Conservation (phyloP, 805 yeast species). For the Kuraishia borneana region DNA sequence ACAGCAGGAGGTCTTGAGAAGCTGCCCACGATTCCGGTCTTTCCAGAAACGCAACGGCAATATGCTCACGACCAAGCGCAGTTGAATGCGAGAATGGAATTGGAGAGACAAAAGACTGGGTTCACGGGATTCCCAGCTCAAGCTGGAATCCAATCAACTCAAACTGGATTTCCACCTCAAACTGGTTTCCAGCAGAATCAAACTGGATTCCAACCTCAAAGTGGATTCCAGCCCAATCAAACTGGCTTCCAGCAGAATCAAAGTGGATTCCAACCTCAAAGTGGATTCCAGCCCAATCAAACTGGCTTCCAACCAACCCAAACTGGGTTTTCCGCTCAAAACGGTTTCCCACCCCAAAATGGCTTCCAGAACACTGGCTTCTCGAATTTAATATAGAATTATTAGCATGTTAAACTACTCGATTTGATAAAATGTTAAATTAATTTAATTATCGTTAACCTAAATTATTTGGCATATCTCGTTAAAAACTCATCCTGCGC, state of each 20-base stretch:
- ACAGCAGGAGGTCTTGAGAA: slow-evolving; percentile 70
- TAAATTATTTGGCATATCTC: too few species aligned
- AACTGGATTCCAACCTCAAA: neutral
- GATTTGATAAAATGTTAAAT: neutral
- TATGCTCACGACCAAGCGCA: slow-evolving; percentile 9
- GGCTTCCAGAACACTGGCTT: too few species aligned
- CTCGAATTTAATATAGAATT: too few species aligned
- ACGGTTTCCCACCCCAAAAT: too few species aligned
- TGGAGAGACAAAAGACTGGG: slow-evolving; percentile 13
- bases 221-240: neutral
- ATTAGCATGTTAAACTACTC: too few species aligned
- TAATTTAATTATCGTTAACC: neutral
- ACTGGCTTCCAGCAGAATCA: neutral
- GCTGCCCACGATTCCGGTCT: slow-evolving; percentile 55
- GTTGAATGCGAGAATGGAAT: slow-evolving; percentile 9
- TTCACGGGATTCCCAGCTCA: too few species aligned
- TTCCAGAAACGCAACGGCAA: slow-evolving; percentile 43
- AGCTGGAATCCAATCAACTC: too few species aligned
- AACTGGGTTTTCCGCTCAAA: too few species aligned
- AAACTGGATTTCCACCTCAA: too few species aligned
- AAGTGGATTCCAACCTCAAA: too few species aligned
- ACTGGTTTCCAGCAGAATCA: neutral
- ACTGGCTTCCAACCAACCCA: slow-evolving; percentile 8
- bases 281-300: slow-evolving; percentile 5
- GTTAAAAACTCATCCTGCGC: slow-evolving; percentile 14